Evolutionary conservation across 441 rosid species (phyloP).

Genomic region (Populus trichocarpa): DNA sequence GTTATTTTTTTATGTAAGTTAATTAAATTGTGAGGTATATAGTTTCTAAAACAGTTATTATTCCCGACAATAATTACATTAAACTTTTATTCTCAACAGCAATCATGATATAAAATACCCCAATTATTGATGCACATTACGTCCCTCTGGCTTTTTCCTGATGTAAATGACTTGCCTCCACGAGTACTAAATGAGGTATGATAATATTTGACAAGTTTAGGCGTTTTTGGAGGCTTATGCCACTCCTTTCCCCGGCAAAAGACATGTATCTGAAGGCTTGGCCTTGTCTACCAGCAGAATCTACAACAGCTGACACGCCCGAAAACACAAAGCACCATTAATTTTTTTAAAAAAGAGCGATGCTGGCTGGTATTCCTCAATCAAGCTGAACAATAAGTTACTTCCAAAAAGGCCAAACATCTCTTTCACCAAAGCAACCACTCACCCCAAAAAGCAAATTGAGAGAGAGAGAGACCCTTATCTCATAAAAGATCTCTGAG

Average conservation of each 20-base stretch:
- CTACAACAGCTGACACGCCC: not conserved
- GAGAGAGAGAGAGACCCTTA: not conserved
- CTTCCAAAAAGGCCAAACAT: conserved; percentile 10
- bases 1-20: no score
- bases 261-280: not conserved
- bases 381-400: not conserved
- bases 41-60: no score
- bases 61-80: no score
- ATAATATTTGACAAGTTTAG: not conserved
- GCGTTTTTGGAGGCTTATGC: not conserved
- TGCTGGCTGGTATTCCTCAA: not conserved
- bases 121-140: no score
- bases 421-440: conserved; percentile 20
- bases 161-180: no score
- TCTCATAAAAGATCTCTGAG: conserved; percentile 12
- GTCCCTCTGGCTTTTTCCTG: no score
- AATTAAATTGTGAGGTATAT: no score
- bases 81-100: no score
- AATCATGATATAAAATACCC: no score
- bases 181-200: no score
- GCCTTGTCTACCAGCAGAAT: not conserved
- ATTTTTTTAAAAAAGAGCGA: not conserved
- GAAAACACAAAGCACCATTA: not conserved
- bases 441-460: conserved; percentile 5
- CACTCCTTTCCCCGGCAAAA: not conserved